phyloP scores from a whole-genome alignment of 2,329 filamentous ascomycete genomes.

The Mollisiaceae sp. region DNA sequence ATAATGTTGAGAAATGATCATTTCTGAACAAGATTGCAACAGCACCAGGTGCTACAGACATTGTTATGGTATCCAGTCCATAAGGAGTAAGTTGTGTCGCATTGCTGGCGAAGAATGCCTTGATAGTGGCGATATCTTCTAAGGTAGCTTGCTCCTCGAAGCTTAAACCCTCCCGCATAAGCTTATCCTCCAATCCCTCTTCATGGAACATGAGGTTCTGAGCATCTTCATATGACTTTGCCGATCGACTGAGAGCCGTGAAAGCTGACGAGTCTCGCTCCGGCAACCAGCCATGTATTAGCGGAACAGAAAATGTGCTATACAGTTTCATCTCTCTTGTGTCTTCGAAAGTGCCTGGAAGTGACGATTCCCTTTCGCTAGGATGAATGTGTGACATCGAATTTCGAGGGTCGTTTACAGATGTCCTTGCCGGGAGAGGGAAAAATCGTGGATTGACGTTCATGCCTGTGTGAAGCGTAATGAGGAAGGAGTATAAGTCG shows the following conservation, averaged over 20 bases:
- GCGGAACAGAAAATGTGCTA: conserved; percentile 82
- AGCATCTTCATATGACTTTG: conserved; percentile 87
- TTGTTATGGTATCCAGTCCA: conserved; percentile 76
- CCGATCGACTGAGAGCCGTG: conserved; percentile 73
- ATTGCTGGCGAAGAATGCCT: conserved; percentile 77
- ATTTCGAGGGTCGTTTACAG: conserved; percentile 46
- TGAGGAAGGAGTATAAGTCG: conserved; percentile 85
- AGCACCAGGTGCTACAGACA: conserved; percentile 74
- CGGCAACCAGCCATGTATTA: conserved; percentile 94
- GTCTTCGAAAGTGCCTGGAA: conserved; percentile 80
- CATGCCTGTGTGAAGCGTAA: conserved; percentile 93
- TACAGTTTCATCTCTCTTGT: conserved; percentile 92
- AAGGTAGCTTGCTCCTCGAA: conserved; percentile 78
- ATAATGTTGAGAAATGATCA: conserved; percentile 94
- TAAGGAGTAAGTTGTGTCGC: conserved; percentile 86
- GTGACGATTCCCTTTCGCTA: conserved; percentile 52
- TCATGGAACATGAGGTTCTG: conserved; percentile 88
- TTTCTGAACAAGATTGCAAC: conserved; percentile 95
- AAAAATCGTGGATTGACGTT: conserved; percentile 95
- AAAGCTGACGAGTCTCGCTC: conserved; percentile 68
- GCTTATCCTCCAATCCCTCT: conserved; percentile 84
- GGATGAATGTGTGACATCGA: conserved; percentile 59
- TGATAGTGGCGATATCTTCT: conserved; percentile 84
- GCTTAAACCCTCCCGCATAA: conserved; percentile 66
- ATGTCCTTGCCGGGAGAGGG: conserved; percentile 52